phyloP scores from a whole-genome alignment of 306 rosid genomes.

The Quercus cerris region DNA sequence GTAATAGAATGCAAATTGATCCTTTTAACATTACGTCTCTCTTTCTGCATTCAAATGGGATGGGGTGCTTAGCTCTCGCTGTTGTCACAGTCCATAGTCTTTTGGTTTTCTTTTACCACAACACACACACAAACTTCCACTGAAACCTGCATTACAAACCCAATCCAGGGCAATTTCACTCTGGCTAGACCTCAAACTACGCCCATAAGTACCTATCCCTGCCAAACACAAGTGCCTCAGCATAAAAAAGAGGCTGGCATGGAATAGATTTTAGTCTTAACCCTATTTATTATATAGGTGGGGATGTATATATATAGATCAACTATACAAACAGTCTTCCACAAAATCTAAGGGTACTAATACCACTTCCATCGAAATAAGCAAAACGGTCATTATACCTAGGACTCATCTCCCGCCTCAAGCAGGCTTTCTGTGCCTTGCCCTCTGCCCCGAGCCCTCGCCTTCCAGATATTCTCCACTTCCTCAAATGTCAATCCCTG shows the following conservation, averaged over 20 bases:
- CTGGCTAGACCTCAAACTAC: background rate
- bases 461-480: constrained; percentile 82
- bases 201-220: background rate
- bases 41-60: too few species aligned
- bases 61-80: too few species aligned
- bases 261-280: background rate
- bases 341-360: background rate
- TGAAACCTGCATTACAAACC: background rate
- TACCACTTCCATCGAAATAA: background rate
- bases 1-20: too few species aligned
- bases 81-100: too few species aligned
- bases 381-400: background rate
- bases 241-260: background rate
- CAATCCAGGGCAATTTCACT: background rate
- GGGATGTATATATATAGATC: too few species aligned
- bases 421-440: constrained; percentile 48
- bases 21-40: too few species aligned
- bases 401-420: constrained; percentile 30
- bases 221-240: background rate
- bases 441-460: constrained; percentile 66
- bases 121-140: background rate
- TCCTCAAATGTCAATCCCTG: constrained; percentile 91
- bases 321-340: background rate
- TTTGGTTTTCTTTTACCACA: background rate
- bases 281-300: background rate